Conservation (phyloP, 352 stramenopile genomes). For the Phytophthora kernoviae region DNA sequence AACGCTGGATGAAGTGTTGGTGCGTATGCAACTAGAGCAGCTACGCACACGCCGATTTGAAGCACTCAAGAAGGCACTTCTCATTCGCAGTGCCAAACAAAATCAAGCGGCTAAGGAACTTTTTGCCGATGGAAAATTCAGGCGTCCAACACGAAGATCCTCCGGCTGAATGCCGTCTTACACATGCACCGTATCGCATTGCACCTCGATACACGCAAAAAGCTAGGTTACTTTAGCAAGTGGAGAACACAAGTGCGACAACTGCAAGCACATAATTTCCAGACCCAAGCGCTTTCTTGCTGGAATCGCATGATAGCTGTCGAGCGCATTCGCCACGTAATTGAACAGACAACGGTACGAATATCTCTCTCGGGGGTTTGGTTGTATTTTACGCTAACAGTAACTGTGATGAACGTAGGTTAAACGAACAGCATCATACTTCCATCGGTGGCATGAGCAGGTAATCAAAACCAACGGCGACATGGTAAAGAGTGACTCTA, state of each 20-base stretch:
- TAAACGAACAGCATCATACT: slow-evolving; percentile 42
- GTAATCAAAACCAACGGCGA: not conserved
- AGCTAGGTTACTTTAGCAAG: slow-evolving; percentile 37
- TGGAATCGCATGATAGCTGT: slow-evolving; percentile 76
- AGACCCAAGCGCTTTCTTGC: slow-evolving; percentile 49
- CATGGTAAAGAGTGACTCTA: not conserved
- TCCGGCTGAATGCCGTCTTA: slow-evolving; percentile 40
- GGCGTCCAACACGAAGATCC: slow-evolving; percentile 27
- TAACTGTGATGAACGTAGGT: slow-evolving; percentile 20
- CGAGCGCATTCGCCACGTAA: slow-evolving; percentile 56
- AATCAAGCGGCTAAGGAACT: slow-evolving; percentile 36
- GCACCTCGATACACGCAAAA: slow-evolving; percentile 41
- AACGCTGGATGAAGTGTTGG: slow-evolving; percentile 66
- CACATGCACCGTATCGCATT: slow-evolving; percentile 47
- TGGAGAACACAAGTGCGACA: slow-evolving; percentile 48
- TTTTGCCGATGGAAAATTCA: slow-evolving; percentile 53
- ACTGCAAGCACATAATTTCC: slow-evolving; percentile 40
- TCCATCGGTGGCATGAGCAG: slow-evolving; percentile 40
- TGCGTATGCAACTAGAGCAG: slow-evolving; percentile 66
- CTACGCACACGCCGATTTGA: slow-evolving; percentile 68
- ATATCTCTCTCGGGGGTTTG: not conserved
- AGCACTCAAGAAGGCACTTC: slow-evolving; percentile 59
- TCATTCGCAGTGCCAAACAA: slow-evolving; percentile 55
- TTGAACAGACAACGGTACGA: slow-evolving; percentile 45
- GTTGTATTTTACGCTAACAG: slow-evolving; percentile 6